Evolutionary conservation across 768 basidiomycete genomes (phyloP).

Genomic region (Clavulina sp.): DNA sequence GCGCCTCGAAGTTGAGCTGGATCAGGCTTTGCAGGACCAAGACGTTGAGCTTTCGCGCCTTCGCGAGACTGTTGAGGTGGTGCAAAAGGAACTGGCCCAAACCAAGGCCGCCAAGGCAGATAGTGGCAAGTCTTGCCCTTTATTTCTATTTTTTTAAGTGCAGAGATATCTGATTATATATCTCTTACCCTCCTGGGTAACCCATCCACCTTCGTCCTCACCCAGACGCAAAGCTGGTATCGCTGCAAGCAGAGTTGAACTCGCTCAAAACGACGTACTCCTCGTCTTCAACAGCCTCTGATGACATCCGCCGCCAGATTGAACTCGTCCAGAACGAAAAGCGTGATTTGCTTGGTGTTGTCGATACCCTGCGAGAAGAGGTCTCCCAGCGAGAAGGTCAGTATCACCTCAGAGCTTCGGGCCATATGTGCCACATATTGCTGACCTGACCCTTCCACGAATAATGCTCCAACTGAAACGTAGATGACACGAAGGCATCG

Average conservation of each 20-base stretch:
- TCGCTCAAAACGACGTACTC: conserved; percentile 40
- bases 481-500: conserved; percentile 57
- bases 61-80: conserved; percentile 32
- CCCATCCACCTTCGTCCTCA: background rate
- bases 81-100: conserved; percentile 37
- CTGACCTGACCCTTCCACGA: conserved; percentile 9
- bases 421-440: background rate
- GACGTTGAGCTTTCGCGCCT: conserved; percentile 43
- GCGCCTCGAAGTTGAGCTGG: conserved; percentile 64
- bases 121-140: conserved; percentile 29
- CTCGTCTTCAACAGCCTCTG: conserved; percentile 44
- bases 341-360: conserved; percentile 66
- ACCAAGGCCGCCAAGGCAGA: conserved; percentile 47
- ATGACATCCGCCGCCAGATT: conserved; percentile 37
- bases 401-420: conserved; percentile 12
- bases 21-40: conserved; percentile 66
- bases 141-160: background rate
- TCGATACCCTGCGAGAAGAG: conserved; percentile 70
- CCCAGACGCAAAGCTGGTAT: conserved; percentile 29
- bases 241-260: conserved; percentile 38
- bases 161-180: background rate
- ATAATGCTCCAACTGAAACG: too few relatives aligned
- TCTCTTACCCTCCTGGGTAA: background rate
- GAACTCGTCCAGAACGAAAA: conserved; percentile 80
- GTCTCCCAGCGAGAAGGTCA: conserved; percentile 55